Base-by-base conservation (phyloP, 306 rosid genomes). In the Cucumis melo region DNA sequence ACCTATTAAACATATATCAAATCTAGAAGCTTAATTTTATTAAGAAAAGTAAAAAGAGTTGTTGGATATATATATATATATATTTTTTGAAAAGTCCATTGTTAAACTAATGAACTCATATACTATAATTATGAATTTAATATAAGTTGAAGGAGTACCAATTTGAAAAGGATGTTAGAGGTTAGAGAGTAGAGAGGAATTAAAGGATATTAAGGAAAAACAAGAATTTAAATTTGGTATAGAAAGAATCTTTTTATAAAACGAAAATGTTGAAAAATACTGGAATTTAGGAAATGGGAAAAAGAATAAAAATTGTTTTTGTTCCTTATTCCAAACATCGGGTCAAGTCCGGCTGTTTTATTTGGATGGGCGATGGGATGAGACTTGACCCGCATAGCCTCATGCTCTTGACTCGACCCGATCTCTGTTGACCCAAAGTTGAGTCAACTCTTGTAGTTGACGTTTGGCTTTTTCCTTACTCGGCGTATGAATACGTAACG, bases 331-430 rank as follows among this genome's bases (percentile, higher is more conserved):
- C n/a, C 0, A 17, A 42, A 42, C 13, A 0, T 48, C 59, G 76
- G 76, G 76, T 72, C 76, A 44, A 50, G 59, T 72, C 27, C 60
- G 76, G 60, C 60, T 27, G 27, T 72, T 64, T 36, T 24, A 50
- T 24, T 72, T 53, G 15, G 59, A 46, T 72, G 7, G 7, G 24
- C n/a, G n/a, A n/a, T n/a, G 60, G 3, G 36, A 0, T 27, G 74
- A 12, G 21, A 51, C 20, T 72, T 72, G 58, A 72, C 76, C 41
- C 42, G 76, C 16, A 24, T 14, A 27, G 76, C 41, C 76, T 23
- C 76, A 72, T 27, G 59, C 6, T 72, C 23, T 50, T 72, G 44
- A 72, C 60, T 72, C 36, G 44, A 70, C 59, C 60, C 20, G 57
- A 24, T 44, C 21, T 70, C 1, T 0, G 74, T 67, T 67, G 74